These are phyloP conservation scores for Porogramme epimiltina DNA, from an alignment of 1,284 basidiomycete species.

Conservation along the genomic window DNA sequence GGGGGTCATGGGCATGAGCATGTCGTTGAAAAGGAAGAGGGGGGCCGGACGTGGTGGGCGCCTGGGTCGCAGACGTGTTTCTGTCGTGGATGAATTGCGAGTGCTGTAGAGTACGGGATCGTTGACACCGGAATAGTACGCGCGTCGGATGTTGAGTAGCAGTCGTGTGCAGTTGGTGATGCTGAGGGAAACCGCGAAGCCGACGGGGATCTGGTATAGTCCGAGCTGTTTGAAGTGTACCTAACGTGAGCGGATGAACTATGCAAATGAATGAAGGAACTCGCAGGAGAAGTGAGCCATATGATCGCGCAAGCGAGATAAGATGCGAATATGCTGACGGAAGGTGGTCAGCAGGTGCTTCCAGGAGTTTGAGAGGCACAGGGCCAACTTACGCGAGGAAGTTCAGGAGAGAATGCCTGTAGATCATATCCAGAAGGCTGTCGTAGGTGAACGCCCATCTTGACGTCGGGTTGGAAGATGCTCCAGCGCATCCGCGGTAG, in stretches of 20 bases:
- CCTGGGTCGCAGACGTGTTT: background rate
- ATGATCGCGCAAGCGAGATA: constrained; percentile 27
- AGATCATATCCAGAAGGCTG: constrained; percentile 27
- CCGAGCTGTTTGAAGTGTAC: constrained; percentile 14
- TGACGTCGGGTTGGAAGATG: constrained; percentile 5
- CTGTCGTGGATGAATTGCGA: constrained; percentile 14
- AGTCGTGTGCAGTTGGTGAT: constrained; percentile 32
- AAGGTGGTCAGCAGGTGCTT: background rate
- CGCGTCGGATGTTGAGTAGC: constrained; percentile 30
- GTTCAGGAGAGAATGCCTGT: constrained; percentile 28
- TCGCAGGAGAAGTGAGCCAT: constrained; percentile 26
- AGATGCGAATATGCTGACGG: constrained; percentile 24
- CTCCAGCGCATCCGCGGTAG: constrained; percentile 21
- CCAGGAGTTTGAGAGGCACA: background rate
- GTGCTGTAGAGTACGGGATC: constrained; percentile 19
- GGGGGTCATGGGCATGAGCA: background rate
- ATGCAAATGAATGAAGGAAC: background rate
- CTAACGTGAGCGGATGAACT: background rate
- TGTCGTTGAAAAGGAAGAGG: constrained; percentile 10
- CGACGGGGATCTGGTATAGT: constrained; percentile 26
- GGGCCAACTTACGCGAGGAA: constrained; percentile 28
- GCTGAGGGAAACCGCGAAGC: constrained; percentile 28
- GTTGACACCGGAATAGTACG: constrained; percentile 26
- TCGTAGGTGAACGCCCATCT: constrained; percentile 13
- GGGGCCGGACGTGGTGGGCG: constrained; percentile 6